Conservation (phyloP, 2,329 filamentous ascomycete species). For the Penicillium sp. region DNA sequence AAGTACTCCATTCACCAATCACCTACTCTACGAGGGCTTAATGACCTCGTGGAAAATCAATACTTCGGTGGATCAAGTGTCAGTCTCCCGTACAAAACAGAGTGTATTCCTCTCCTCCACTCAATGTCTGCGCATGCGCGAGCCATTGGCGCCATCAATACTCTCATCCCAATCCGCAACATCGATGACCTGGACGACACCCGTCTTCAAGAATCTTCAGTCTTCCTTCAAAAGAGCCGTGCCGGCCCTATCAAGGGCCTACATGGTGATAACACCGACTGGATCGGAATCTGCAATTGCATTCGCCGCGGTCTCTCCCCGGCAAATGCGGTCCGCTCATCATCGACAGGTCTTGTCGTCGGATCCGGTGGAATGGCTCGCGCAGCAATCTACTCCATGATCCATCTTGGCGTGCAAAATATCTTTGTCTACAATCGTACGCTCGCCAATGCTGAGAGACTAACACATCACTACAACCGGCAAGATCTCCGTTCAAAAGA, state of each 20-base stretch:
- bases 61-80: slow-evolving; percentile 65
- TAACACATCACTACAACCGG: slow-evolving; percentile 32
- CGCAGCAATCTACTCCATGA: slow-evolving; percentile 35
- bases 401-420: slow-evolving; percentile 32
- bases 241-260: slow-evolving; percentile 59
- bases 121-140: slow-evolving; percentile 62
- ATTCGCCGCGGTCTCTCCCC: slow-evolving; percentile 64
- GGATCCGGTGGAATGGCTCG: slow-evolving; percentile 49
- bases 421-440: slow-evolving; percentile 35
- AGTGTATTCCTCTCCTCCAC: slow-evolving; percentile 57
- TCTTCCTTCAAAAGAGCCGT: slow-evolving; percentile 52
- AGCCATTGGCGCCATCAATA: slow-evolving; percentile 69
- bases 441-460: slow-evolving; percentile 27
- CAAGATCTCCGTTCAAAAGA: slow-evolving; percentile 22
- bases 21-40: slow-evolving; percentile 53
- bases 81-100: slow-evolving; percentile 65
- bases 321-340: slow-evolving; percentile 54
- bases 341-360: slow-evolving; percentile 51
- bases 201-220: slow-evolving; percentile 48
- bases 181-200: slow-evolving; percentile 45
- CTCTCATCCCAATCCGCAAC: slow-evolving; percentile 60
- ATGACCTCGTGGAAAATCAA: slow-evolving; percentile 54
- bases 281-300: slow-evolving; percentile 68
- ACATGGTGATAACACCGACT: slow-evolving; percentile 73
- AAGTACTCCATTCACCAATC: slow-evolving; percentile 58